Evolutionary conservation across 1,284 basidiomycete species (phyloP).

Genomic region (Cryptococcus wingfieldii): DNA sequence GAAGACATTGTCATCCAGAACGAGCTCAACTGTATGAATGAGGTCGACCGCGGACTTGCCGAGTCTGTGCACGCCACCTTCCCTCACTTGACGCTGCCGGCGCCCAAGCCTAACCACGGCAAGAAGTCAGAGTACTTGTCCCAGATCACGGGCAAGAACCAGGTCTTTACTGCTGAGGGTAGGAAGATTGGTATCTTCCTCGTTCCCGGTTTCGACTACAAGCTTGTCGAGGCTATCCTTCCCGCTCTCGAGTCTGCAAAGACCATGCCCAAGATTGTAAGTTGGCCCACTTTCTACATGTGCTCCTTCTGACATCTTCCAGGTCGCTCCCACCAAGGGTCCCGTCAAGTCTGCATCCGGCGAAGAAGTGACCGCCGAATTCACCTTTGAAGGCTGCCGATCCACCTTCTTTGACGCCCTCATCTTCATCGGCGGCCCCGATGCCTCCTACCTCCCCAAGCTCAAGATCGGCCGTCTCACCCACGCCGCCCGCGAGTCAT

Average conservation of each 20-base stretch:
- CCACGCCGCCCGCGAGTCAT: constrained; percentile 70
- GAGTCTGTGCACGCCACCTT: constrained; percentile 56
- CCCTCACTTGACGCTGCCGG: constrained; percentile 56
- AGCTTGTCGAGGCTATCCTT: constrained; percentile 59
- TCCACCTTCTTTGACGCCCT: constrained; percentile 76
- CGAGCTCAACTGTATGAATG: constrained; percentile 62
- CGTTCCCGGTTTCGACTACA: constrained; percentile 65
- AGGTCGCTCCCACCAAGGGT: constrained; percentile 62
- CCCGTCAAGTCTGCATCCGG: constrained; percentile 53
- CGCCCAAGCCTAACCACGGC: constrained; percentile 59
- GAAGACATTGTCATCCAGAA: constrained; percentile 65
- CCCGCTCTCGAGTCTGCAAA: constrained; percentile 55
- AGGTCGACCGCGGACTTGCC: constrained; percentile 64
- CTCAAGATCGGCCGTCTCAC: constrained; percentile 49
- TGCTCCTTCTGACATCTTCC: neutral
- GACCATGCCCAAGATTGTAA: constrained; percentile 59
- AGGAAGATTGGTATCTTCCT: constrained; percentile 67
- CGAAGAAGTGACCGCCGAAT: constrained; percentile 26
- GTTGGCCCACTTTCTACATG: neutral
- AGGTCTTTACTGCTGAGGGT: constrained; percentile 53
- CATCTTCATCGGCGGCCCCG: constrained; percentile 62
- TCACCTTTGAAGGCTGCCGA: constrained; percentile 60
- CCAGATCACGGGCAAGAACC: constrained; percentile 53
- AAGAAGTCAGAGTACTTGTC: constrained; percentile 57
- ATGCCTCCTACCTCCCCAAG: constrained; percentile 53